A percentile compares a stretch with the other conserved stretches of the same genome.
Evolutionary conservation across 441 rosid genomes (phyloP).

Genomic region (Populus hybrid): DNA sequence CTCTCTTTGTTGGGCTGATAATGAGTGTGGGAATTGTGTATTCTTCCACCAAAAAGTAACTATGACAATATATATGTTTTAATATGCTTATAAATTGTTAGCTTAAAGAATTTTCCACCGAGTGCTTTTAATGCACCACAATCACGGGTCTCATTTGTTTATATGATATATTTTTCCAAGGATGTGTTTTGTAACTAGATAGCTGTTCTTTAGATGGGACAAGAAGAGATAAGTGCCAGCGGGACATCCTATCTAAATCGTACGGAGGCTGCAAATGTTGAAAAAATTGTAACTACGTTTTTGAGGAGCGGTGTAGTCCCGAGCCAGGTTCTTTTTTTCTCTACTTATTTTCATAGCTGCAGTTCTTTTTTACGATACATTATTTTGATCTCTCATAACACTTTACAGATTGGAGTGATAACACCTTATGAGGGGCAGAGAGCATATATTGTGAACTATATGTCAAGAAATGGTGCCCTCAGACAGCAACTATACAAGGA

Average conservation of each 20-base stretch:
- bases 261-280: constrained; percentile 99
- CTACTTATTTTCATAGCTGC: background rate
- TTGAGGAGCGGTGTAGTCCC: constrained; percentile 98
- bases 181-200: constrained; percentile 19
- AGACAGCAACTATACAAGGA: constrained; percentile 99
- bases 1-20: background rate
- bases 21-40: background rate
- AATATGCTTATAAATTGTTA: too few relatives aligned
- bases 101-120: background rate
- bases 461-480: constrained; percentile 98
- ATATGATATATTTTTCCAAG: constrained; percentile 8
- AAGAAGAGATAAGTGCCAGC: constrained; percentile 99
- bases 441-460: constrained; percentile 97
- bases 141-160: constrained; percentile 1
- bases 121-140: background rate
- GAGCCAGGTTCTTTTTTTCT: constrained; percentile 54
- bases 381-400: constrained; percentile 2
- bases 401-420: constrained; percentile 87
- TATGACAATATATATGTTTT: background rate
- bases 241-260: constrained; percentile 99
- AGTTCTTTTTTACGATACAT: background rate
- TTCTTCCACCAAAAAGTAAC: background rate
- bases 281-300: constrained; percentile 97
- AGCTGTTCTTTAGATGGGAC: constrained; percentile 80
- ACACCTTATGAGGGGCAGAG: constrained; percentile 99